phyloP scores from a whole-genome alignment of 805 yeast genomes.

The Groenewaldozyma salmanticensis region DNA sequence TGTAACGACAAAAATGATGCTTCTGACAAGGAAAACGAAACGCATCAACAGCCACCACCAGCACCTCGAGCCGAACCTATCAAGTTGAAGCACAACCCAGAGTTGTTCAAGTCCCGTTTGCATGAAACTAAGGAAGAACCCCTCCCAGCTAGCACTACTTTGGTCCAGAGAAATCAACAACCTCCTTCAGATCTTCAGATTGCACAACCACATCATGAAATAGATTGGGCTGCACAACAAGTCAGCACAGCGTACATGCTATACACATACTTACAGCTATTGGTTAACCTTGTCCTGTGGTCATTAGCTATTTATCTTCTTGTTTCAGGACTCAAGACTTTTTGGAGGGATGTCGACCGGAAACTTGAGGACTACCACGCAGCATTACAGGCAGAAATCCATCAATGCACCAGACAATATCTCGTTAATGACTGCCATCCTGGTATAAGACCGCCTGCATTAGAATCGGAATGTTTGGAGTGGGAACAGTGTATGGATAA shows the following conservation, averaged over 20 bases:
- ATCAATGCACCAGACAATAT: conserved; percentile 58
- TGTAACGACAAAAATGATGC: too few relatives aligned
- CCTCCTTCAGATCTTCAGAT: too few relatives aligned
- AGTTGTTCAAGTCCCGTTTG: too few relatives aligned
- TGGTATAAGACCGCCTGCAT: conserved; percentile 58
- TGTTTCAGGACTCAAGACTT: conserved; percentile 38
- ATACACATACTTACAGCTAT: conserved; percentile 55
- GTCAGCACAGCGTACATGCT: conserved; percentile 41
- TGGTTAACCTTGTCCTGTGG: conserved; percentile 44
- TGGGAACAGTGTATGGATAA: conserved; percentile 77
- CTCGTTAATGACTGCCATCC: conserved; percentile 53
- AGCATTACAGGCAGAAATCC: conserved; percentile 49
- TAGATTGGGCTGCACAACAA: conserved; percentile 9
- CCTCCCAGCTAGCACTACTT: too few relatives aligned
- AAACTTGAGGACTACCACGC: conserved; percentile 50
- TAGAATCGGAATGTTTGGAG: conserved; percentile 55
- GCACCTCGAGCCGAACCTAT: too few relatives aligned
- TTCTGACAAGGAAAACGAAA: too few relatives aligned
- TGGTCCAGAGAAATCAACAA: too few relatives aligned
- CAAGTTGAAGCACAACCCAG: too few relatives aligned
- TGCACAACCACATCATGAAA: background rate
- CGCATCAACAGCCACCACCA: too few relatives aligned
- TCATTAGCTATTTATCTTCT: conserved; percentile 39
- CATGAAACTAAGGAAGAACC: too few relatives aligned
- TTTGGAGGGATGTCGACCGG: conserved; percentile 56